Evolutionary conservation across 176 grass and related monocot genomes (phyloP), one percentile per base, ranked within the genome.

Genomic region (Luzula sylvatica): DNA sequence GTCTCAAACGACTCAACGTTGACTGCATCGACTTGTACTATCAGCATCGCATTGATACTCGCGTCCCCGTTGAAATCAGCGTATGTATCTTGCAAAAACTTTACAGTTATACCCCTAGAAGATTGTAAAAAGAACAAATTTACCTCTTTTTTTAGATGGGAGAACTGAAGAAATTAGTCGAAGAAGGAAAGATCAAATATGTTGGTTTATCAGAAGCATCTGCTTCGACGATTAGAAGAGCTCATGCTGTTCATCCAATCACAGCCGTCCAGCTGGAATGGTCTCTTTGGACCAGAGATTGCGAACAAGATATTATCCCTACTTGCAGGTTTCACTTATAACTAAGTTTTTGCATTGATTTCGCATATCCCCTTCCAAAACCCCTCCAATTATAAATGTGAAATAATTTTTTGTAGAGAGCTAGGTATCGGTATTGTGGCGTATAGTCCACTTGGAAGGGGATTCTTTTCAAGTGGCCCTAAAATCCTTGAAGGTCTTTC

Each of bases 131-230:
- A 23, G 1, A 22, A 7, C 5, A 26, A 56, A 56, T 56, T 41
- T 66, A 32, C 16, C 11, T 21, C 11, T 14, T 2, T 42, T n/a
- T 42, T 2, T 24, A 82, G 83, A 71, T 82, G 19, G 66, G 78
- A 28, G 83, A 82, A 16, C 69, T 88, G 11, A 78, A 88, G 41
- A 82, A 88, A 15, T 50, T 87, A 17, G 66, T 82, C 5, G 55
- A 82, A 58, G 83, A 78, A 68, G 74, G 78, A n/a, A 88, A 88
- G 56, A 68, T 88, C 18, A 88, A 72, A 21, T 88, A 78, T 7
- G 57, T 88, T 8, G 83, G 83, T 8, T 47, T 88, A 13, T 82
- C 83, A 18, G 74, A 88, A 42, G 74, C 74, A 12, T 82, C 74
- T 0, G 50, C 70, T 12, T 87, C 83, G 0, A 82, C 83, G 1